A percentile compares a stretch with the other conserved stretches of the same genome.
Evolutionary conservation across 1,284 basidiomycete species (phyloP).

Genomic region (Ganoderma sinense): DNA sequence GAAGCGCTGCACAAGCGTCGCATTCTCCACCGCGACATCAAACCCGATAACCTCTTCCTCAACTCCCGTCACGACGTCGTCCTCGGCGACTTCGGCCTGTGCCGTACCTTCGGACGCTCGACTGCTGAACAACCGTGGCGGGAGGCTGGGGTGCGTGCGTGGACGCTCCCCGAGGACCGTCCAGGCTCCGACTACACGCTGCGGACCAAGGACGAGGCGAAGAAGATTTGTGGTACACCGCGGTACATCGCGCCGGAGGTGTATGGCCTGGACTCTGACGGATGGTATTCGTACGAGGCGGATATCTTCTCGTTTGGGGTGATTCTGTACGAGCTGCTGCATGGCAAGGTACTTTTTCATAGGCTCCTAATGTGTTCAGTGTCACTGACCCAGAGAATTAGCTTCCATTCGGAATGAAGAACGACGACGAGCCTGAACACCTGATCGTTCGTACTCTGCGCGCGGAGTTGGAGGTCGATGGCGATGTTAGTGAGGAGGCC

Average conservation of each 20-base stretch:
- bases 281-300: constrained; percentile 55
- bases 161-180: constrained; percentile 4
- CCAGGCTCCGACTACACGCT: not conserved
- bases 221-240: constrained; percentile 28
- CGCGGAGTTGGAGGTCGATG: constrained; percentile 8
- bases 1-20: constrained; percentile 52
- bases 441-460: constrained; percentile 11
- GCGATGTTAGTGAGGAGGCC: constrained; percentile 2
- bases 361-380: not conserved
- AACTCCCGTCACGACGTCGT: constrained; percentile 56
- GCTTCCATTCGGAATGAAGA: constrained; percentile 26
- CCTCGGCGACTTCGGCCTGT: constrained; percentile 71
- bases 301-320: constrained; percentile 54
- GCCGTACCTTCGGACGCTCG: constrained; percentile 63
- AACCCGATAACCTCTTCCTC: constrained; percentile 68
- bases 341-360: constrained; percentile 40
- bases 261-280: constrained; percentile 33
- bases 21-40: constrained; percentile 43
- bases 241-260: constrained; percentile 74
- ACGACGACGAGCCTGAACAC: constrained; percentile 6
- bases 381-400: constrained; percentile 3
- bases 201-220: constrained; percentile 2
- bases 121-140: constrained; percentile 26
- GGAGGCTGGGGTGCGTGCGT: constrained; percentile 41
- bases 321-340: constrained; percentile 64